A percentile compares a stretch with the other conserved stretches of the same genome.
These are phyloP conservation scores for Pichia sp. DNA, from an alignment of 1,139 yeast genomes.

Conservation along the genomic window DNA sequence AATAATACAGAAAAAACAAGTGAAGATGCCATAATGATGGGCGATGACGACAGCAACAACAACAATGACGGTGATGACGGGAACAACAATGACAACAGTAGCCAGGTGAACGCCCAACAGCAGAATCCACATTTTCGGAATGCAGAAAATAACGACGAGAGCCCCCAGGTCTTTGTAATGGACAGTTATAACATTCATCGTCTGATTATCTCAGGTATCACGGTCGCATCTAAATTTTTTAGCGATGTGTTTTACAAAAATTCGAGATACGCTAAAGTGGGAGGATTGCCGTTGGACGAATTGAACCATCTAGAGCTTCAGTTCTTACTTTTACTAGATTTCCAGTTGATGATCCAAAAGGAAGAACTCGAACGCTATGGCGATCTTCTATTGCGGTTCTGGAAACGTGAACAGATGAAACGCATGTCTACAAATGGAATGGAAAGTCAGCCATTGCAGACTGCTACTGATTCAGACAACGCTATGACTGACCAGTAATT, in stretches of 20 bases:
- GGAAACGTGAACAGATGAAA: slow-evolving; percentile 58
- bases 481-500: not conserved
- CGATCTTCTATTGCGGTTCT: slow-evolving; percentile 75
- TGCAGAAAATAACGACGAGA: slow-evolving; percentile 5
- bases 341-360: slow-evolving; percentile 77
- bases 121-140: not conserved
- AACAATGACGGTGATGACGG: not conserved
- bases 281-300: slow-evolving; percentile 93
- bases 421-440: not conserved
- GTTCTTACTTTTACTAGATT: slow-evolving; percentile 77
- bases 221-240: slow-evolving; percentile 92
- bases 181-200: slow-evolving; percentile 95
- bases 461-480: not conserved
- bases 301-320: slow-evolving; percentile 89
- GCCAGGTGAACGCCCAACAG: not conserved
- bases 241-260: slow-evolving; percentile 95
- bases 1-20: slow-evolving; percentile 42
- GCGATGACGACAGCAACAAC: slow-evolving; percentile 20
- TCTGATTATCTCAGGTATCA: slow-evolving; percentile 90
- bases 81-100: slow-evolving; percentile 3
- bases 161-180: slow-evolving; percentile 74
- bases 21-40: slow-evolving; percentile 20
- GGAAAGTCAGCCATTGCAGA: not conserved
- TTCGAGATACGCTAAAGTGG: slow-evolving; percentile 94
- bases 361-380: slow-evolving; percentile 92